Evolutionary conservation across 345 rosid species (phyloP), one percentile per base, ranked within the genome.

Genomic region (Moricandia arvensis): DNA sequence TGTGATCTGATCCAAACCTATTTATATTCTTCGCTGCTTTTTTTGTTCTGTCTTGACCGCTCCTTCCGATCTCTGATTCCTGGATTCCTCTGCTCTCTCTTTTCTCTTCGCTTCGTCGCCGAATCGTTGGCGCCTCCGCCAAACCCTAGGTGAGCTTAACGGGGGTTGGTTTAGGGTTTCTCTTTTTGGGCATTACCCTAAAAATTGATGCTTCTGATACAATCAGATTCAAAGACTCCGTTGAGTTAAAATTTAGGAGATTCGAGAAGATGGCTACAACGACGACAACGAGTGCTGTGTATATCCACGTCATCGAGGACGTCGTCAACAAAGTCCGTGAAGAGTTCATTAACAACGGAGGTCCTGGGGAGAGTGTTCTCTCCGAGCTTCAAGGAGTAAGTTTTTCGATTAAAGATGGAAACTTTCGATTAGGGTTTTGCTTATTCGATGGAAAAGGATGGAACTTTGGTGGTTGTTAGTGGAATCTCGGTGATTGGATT

Each of bases 1-100:
- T 79, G 73, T 59, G 80, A 87, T 86, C 97, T 93, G 97, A 93
- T 91, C 93, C 93, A 91, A 91, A 93, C 96, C 96, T 93, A 93
- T 93, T 93, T 93, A 93, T 91, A 91, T 89, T 86, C 87, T 91
- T 66, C 83, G 71, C 88, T 86, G 83, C 83, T 86, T 81, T 84
- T 84, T 21, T 86, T 45, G 2, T 45, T 67, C 68, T 82, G 72
- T 89, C 84, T 85, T 68, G 86, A 82, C 87, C 90, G 89, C 82
- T 69, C 77, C 51, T 57, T 63, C 53, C 81, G 72, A 72, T 73
- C 69, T 60, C 59, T 53, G 47, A 29, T 57, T 37, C 18, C 16
- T 35, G 11, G 27, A 38, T 51, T 51, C 62, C 38, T 76, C 38
- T 75, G 43, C 59, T 71, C 76, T 71, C 76, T 21, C 24, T 21